phyloP scores from a whole-genome alignment of 2,329 filamentous ascomycete species.

The Pseudopyrenochaeta lycopersici region DNA sequence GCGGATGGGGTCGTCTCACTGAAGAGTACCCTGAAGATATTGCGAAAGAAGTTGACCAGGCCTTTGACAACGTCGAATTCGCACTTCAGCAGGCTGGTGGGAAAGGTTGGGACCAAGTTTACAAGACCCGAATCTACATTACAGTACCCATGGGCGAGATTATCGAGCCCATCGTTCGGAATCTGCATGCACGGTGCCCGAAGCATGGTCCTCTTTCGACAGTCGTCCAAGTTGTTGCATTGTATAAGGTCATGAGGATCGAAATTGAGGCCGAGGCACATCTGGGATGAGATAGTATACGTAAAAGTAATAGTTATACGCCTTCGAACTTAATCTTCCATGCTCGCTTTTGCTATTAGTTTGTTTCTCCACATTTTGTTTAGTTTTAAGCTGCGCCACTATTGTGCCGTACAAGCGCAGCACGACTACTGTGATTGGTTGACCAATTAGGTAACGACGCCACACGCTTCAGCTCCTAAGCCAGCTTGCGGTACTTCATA shows the following conservation, averaged over 20 bases:
- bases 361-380: no score
- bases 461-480: background rate
- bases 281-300: constrained; percentile 5
- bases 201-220: constrained; percentile 36
- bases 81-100: constrained; percentile 61
- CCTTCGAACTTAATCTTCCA: background rate
- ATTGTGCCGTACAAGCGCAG: background rate
- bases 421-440: background rate
- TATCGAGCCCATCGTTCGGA: constrained; percentile 17
- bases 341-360: no score
- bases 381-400: background rate
- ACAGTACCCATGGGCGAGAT: constrained; percentile 19
- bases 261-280: constrained; percentile 37
- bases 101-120: constrained; percentile 62
- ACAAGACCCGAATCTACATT: constrained; percentile 32
- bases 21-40: constrained; percentile 29
- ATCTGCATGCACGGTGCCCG: constrained; percentile 32
- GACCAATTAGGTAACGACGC: background rate
- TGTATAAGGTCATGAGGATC: constrained; percentile 33
- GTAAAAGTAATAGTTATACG: background rate
- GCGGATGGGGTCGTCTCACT: constrained; percentile 35
- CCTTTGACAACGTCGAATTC: constrained; percentile 65
- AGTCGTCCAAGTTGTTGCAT: constrained; percentile 24
- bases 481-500: background rate
- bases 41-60: constrained; percentile 39